Base-by-base conservation (phyloP, 1,284 basidiomycete species). In the Pyrrhoderma noxium region DNA sequence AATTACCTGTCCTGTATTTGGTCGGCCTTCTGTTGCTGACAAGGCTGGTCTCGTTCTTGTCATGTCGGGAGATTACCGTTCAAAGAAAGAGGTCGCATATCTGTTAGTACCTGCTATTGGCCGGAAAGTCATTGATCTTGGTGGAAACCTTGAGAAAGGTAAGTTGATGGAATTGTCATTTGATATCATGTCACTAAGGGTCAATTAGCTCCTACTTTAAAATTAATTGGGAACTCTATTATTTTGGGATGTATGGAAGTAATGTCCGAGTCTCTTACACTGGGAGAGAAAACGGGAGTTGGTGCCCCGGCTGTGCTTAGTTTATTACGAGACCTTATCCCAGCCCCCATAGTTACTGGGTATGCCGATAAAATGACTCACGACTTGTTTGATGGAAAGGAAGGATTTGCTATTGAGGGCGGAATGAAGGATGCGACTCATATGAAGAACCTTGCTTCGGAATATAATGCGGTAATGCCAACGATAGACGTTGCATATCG, bases 391-490 rank as follows among this genome's bases (percentile, higher is more conserved):
- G 82, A 91, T 56, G 87, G 82, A 16, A 72, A 76, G 8, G 73
- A 73, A 37, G 93, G 91, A n/a, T 94, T 95, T 65, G 74, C 83
- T n/a, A 79, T 94, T 49, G 82, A 85, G 36, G 89, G 89, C 14
- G 93, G 91, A n/a, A 80, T 94, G 61, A 91, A 91, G 61, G 91
- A 94, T 62, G 79, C 82, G 0, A 80, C 79, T 21, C 84, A 86
- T 61, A 77, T 86, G 52, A 80, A 80, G 53, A 71, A 70, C 37
- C 69, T 87, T 11, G 73, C 78, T 1, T 68, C 75, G 8, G 76
- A 82, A 48, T 70, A 81, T 59, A 83, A 90, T 58, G 79, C 85
- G 9, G 90, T 89, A 0, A 83, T 93, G 80, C 91, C 91, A 8
- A 74, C 75, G 16, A 74, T 93, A 57, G 88, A 93, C 61, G 71